phyloP scores from a whole-genome alignment of 257 asterid species.

The Avicennia marina region DNA sequence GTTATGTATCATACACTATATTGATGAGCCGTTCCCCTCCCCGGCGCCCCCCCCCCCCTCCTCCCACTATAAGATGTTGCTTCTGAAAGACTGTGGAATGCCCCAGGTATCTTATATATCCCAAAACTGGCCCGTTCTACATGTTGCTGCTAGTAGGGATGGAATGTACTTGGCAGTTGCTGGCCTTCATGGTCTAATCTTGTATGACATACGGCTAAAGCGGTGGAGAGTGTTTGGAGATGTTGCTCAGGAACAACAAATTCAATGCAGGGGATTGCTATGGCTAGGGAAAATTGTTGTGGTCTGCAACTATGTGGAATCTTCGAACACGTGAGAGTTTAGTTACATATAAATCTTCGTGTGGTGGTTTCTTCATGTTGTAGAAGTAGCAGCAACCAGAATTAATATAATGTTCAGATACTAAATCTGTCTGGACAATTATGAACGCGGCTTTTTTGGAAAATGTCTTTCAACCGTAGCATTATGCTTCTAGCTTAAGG shows the following conservation, averaged over 20 bases:
- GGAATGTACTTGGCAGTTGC: conserved; percentile 98
- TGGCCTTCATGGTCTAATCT: conserved; percentile 92
- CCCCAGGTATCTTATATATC: conserved; percentile 92
- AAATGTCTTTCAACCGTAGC: conserved; percentile 3
- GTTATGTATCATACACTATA: conserved; percentile 49
- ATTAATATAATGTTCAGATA: neutral
- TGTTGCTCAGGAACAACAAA: conserved; percentile 94
- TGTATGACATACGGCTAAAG: conserved; percentile 83
- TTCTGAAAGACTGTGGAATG: conserved; percentile 31
- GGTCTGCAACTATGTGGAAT: conserved; percentile 84
- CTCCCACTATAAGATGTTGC: conserved; percentile 17
- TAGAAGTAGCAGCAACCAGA: too few species aligned
- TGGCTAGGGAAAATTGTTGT: conserved; percentile 98
- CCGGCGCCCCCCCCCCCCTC: neutral
- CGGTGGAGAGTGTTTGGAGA: conserved; percentile 99
- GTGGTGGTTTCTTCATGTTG: conserved; percentile 13
- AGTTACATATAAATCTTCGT: conserved; percentile 15
- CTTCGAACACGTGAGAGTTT: conserved; percentile 71
- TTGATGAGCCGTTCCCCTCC: conserved; percentile 11
- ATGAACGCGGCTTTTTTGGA: conserved; percentile 5
- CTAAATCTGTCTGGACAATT: neutral
- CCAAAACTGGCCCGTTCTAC: conserved; percentile 98
- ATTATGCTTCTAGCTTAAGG: conserved; percentile 7
- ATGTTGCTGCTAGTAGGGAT: conserved; percentile 98
- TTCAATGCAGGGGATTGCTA: conserved; percentile 92